These are phyloP conservation scores for Termitomyces sp. DNA, from an alignment of 768 basidiomycete genomes.

Conservation along the genomic window DNA sequence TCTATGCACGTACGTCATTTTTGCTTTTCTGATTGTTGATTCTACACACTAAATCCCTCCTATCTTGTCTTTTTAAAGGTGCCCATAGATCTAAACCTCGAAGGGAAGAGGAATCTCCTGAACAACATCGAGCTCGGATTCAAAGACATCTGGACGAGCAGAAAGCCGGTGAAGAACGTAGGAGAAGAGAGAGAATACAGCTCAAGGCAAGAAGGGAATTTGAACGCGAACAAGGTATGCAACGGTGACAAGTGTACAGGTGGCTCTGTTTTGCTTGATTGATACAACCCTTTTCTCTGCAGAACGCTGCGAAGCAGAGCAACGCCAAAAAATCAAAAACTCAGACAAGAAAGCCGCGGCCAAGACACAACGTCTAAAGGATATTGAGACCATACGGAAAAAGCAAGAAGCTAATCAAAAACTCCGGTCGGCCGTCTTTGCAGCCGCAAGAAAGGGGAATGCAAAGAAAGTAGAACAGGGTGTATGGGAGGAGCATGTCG, in stretches of 20 bases:
- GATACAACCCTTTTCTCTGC: not conserved
- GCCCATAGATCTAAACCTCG: constrained; percentile 16
- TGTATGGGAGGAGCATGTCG: constrained; percentile 66
- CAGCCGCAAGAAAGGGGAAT: constrained; percentile 57
- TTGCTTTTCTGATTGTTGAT: not conserved
- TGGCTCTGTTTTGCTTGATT: not conserved
- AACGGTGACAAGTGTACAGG: not conserved
- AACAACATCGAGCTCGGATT: constrained; percentile 50
- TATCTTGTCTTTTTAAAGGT: constrained; percentile 2
- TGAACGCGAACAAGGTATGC: constrained; percentile 43
- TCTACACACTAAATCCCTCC: not conserved
- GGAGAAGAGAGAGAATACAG: constrained; percentile 42
- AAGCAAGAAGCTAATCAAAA: constrained; percentile 49
- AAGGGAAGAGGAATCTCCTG: constrained; percentile 39
- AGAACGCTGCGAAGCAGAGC: constrained; percentile 56
- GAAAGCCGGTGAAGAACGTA: constrained; percentile 48
- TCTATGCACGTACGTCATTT: constrained; percentile 5
- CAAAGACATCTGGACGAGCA: constrained; percentile 50
- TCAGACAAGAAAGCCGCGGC: constrained; percentile 55
- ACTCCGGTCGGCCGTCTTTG: constrained; percentile 59
- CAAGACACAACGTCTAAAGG: constrained; percentile 42
- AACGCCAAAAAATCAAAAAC: constrained; percentile 52
- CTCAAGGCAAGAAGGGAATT: constrained; percentile 42
- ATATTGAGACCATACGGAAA: constrained; percentile 43
- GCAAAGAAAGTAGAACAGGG: constrained; percentile 54